Conservation (phyloP, 1,284 basidiomycete species). For the Uromyces viciae-fabae region DNA sequence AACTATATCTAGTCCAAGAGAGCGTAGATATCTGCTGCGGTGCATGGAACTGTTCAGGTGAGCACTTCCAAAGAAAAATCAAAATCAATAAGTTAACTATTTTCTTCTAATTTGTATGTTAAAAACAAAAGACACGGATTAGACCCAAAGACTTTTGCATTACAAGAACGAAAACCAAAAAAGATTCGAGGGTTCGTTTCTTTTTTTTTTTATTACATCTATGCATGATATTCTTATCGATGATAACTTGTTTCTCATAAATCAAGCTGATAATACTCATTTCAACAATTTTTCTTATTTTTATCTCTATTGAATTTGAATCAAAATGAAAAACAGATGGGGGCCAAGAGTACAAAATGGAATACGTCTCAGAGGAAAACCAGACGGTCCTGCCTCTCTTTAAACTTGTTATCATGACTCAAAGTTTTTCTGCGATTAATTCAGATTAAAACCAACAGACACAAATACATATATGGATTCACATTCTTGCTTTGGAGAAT, state of each 20-base stretch:
- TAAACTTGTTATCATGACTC: neutral
- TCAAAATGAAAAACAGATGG: constrained; percentile 29
- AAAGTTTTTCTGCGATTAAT: too few species aligned
- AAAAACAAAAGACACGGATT: constrained; percentile 36
- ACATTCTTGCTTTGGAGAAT: too few species aligned
- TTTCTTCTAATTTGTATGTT: neutral
- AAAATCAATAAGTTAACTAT: neutral
- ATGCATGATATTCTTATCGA: neutral
- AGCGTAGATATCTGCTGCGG: constrained; percentile 29
- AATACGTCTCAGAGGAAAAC: constrained; percentile 24
- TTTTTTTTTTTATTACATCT: neutral
- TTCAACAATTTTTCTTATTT: neutral
- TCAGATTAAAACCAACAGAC: too few species aligned
- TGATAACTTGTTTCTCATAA: neutral
- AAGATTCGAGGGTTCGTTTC: constrained; percentile 29
- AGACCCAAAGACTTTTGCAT: constrained; percentile 28
- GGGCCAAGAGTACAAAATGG: constrained; percentile 39
- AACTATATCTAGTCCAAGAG: constrained; percentile 7
- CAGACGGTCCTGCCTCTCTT: neutral
- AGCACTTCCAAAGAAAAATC: neutral
- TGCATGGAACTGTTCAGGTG: constrained; percentile 32
- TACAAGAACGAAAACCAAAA: constrained; percentile 16
- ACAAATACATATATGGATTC: too few species aligned
- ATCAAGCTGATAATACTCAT: neutral
- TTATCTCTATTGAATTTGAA: neutral